These are phyloP conservation scores for Elaeis guineensis DNA, from an alignment of 176 grass and related monocot species.

Conservation along the genomic window DNA sequence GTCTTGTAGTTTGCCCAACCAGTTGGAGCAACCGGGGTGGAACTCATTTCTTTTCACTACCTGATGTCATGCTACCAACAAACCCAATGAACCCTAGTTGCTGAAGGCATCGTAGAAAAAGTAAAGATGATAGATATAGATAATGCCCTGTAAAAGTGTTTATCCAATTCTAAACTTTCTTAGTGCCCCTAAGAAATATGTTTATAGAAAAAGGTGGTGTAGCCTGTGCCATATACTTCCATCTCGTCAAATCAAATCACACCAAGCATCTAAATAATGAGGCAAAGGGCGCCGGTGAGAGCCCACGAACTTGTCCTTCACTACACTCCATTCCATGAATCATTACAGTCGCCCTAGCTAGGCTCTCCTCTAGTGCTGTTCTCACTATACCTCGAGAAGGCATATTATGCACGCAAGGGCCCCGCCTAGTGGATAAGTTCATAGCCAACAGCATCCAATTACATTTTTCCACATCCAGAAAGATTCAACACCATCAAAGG, in stretches of 20 bases:
- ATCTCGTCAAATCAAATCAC: not conserved
- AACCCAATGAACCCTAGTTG: not conserved
- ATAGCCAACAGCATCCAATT: too few species aligned
- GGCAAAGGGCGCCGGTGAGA: not conserved
- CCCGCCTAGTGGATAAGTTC: too few species aligned
- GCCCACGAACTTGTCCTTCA: not conserved
- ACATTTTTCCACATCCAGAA: not conserved
- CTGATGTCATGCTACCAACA: not conserved
- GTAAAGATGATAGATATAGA: not conserved
- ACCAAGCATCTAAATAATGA: not conserved
- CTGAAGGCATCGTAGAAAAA: not conserved
- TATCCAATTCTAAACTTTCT: conserved; percentile 1
- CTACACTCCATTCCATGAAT: not conserved
- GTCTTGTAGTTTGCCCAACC: not conserved
- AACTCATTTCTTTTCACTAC: not conserved
- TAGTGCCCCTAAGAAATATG: not conserved
- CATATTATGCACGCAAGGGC: too few species aligned
- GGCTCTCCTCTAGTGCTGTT: not conserved
- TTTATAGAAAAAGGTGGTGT: not conserved
- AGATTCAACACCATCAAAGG: not conserved
- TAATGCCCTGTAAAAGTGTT: not conserved
- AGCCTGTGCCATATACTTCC: not conserved
- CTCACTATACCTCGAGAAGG: not conserved
- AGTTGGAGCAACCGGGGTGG: not conserved
- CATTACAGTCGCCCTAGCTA: not conserved